phyloP scores from a whole-genome alignment of 495 filamentous ascomycete species.

The Aspergillus coremiiformis region DNA sequence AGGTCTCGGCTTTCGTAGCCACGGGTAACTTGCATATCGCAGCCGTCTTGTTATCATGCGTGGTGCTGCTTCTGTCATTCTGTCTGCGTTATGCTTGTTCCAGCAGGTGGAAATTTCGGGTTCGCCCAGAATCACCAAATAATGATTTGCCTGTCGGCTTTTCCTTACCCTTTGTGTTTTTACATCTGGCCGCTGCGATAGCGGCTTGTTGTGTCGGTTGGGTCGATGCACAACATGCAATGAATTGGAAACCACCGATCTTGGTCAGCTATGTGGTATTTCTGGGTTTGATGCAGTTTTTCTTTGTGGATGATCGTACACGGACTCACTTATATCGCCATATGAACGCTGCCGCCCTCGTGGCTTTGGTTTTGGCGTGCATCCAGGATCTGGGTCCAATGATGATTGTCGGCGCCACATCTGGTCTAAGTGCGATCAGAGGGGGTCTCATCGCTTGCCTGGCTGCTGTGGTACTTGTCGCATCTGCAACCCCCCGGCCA shows the following conservation, averaged over 20 bases:
- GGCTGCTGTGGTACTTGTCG: conserved; percentile 9
- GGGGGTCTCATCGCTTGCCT: conserved; percentile 8
- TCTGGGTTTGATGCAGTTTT: conserved; percentile 8
- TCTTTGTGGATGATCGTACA: background rate
- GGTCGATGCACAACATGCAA: conserved; percentile 1
- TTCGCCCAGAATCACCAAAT: background rate
- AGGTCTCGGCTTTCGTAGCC: conserved; percentile 12
- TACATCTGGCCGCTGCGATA: conserved; percentile 12
- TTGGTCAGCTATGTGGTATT: conserved; percentile 16
- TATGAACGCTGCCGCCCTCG: conserved; percentile 12
- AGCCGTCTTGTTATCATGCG: conserved; percentile 4
- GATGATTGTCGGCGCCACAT: conserved; percentile 14
- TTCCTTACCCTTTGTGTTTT: conserved; percentile 11
- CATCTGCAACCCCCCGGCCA: conserved; percentile 16
- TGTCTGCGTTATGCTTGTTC: background rate
- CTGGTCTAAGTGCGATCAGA: conserved; percentile 7
- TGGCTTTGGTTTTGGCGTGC: conserved; percentile 6
- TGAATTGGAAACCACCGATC: conserved; percentile 11
- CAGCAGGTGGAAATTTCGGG: background rate
- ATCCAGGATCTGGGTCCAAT: conserved; percentile 14
- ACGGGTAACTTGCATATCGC: conserved; percentile 15
- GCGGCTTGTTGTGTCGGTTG: conserved; percentile 13
- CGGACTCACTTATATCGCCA: conserved; percentile 11
- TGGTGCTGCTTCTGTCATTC: conserved; percentile 5
- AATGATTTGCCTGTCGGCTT: background rate